Base-by-base conservation (phyloP, 306 rosid species). In the Pueraria montana region DNA sequence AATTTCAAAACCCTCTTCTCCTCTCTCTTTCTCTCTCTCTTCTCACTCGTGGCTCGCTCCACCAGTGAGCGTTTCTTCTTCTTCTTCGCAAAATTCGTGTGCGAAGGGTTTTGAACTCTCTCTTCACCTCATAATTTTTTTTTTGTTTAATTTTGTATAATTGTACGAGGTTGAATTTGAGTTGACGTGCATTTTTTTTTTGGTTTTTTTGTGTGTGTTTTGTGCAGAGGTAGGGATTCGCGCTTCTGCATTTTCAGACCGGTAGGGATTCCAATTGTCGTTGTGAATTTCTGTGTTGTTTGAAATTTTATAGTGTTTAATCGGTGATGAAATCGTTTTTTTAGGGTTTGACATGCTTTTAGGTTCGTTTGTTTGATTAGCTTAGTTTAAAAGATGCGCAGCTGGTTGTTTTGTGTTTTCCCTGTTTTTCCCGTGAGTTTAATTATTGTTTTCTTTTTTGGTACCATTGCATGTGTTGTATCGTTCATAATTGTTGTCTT, bases 201-300 rank as follows among this genome's bases (percentile, higher is more conserved):
- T 26, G 0, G 23, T n/a, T 3, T 16, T 6, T 3, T 20, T n/a
- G 32, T 34, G 8, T 34, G 40, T 4, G 40, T 61, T 38, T 42
- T 55, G 49, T 4, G 82, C 56, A 72, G 82, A 27, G 66, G 64
- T 5, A 34, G 40, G 40, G 40, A 34, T 34, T 34, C 40, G 8
- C 40, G 40, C 40, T 4, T 7, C 40, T 34, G 40, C 40, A 5
- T 34, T 34, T 7, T 34, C 40, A 4, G 4, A 16, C 36, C 2
- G 82, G 79, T 75, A 80, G 53, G 9, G 18, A n/a, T 58, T 85
- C 2, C 23, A 11, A 18, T 36, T 24, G 17, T 68, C 43, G 43
- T 72, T 21, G 24, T 9, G 13, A 34, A 34, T 71, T 23, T 70
- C 3, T 12, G 24, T 72, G 2, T 40, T 63, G 45, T 59, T 64